These are phyloP conservation scores for Antonospora locustae DNA, from an alignment of 371 early-diverging fungal genomes.

Conservation along the genomic window DNA sequence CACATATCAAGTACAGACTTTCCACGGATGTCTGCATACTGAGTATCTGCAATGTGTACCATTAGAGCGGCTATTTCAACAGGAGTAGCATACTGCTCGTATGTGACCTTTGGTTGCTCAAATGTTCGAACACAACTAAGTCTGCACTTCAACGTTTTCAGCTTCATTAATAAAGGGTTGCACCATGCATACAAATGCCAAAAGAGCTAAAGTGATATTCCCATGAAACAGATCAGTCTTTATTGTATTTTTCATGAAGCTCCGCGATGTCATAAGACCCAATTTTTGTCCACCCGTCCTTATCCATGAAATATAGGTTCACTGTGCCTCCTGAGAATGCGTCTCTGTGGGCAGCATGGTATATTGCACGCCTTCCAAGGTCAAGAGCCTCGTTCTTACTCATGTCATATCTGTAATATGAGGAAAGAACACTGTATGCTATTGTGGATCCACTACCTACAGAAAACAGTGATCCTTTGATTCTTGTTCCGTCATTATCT, in stretches of 20 bases:
- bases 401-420: constrained; percentile 73
- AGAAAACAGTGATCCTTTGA: constrained; percentile 78
- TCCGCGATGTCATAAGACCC: constrained; percentile 51
- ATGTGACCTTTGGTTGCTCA: constrained; percentile 4
- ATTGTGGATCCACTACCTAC: constrained; percentile 91
- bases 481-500: constrained; percentile 79
- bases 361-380: constrained; percentile 80
- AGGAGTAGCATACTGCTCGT: constrained; percentile 53
- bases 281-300: constrained; percentile 52
- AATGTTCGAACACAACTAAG: too few relatives aligned
- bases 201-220: too few relatives aligned
- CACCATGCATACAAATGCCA: too few relatives aligned
- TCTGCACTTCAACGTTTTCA: too few relatives aligned
- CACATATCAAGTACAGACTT: constrained; percentile 47
- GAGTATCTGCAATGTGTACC: constrained; percentile 15
- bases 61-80: constrained; percentile 38
- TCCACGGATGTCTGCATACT: constrained; percentile 35
- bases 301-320: constrained; percentile 58
- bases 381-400: constrained; percentile 78
- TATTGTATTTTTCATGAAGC: too few relatives aligned
- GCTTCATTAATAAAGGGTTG: too few relatives aligned
- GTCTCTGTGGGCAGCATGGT: constrained; percentile 93
- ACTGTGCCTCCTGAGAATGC: constrained; percentile 89
- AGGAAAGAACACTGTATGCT: constrained; percentile 82
- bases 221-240: too few relatives aligned